Base-by-base conservation (phyloP, 2,329 filamentous ascomycete species). In the Colletotrichum limetticola region DNA sequence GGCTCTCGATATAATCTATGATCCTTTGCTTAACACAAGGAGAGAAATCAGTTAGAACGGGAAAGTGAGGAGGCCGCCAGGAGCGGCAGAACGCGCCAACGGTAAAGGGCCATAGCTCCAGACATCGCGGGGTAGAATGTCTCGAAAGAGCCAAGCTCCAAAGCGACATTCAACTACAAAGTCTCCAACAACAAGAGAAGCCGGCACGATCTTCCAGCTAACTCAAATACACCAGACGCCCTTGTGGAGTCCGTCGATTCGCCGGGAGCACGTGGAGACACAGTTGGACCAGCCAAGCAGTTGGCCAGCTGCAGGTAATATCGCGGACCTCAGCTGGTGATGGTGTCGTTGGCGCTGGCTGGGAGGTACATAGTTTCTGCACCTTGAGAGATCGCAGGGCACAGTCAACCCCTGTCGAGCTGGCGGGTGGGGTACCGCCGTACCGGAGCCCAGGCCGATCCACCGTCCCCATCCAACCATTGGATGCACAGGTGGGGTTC, bases 381-480 rank as follows among this genome's bases (percentile, higher is more conserved):
- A 55, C 28, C 24, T 19, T 30, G 35, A 55, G 32, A 53, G 22
- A 22, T 16, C 49, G 49, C 49, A 64, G 22, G 16, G 61, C 49
- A 30, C 30, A 64, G 26, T 11, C 9, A 55, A 16, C 28, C 35
- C 60, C 60, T 64, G 62, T 56, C 62, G 19, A 64, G 62, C 62
- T 64, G 60, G 49, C 12, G 52, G 61, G 61, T 64, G 49, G 49
- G 49, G n/a, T n/a, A 14, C 59, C 19, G 16, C 37, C 16, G 59
- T 62, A 52, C 24, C 49, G 61, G 61, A 55, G 49, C 35, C 49
- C 30, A 55, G 61, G 49, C 61, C 49, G 61, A 37, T 55, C 61
- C 61, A 64, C 24, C 46, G 53, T 28, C 53, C 19, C 28, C 46
- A 22, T 28, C n/a, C 19, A 26, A 62, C 28, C 58, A 53, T 28